Evolutionary conservation across 306 rosid genomes (phyloP), one percentile per base, ranked within the genome.

Genomic region (Amphicarpaea edgeworthii): DNA sequence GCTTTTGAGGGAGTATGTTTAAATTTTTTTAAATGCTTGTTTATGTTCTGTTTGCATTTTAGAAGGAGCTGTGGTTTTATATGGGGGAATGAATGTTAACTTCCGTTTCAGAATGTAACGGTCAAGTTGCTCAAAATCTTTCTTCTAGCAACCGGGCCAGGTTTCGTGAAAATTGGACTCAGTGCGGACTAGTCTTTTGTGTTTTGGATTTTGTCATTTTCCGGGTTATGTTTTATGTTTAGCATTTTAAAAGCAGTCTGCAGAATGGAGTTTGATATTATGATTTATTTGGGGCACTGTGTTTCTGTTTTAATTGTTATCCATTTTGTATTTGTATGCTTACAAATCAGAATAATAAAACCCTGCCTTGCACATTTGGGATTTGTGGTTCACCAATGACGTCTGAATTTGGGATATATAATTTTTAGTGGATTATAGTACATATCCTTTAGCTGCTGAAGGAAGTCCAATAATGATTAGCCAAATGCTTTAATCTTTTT

Each of bases 1-100:
- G 59, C 51, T 59, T 46, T 49, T 23, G 53, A 43, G 77, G 83
- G 85, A 72, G 6, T 81, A 21, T 71, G 37, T 70, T 51, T 70
- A 40, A 54, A 73, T 4, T 21, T 68, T 62, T 57, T 8, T 4
- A 68, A 15, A 10, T 43, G 69, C 64, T 43, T 8, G 75, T 20
- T 7, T 34, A 17, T n/a, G 30, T 28, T 59, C 14, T 76, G 53
- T 65, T 34, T 75, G 55, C 72, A 20, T 47, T 46, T 41, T 8
- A 45, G 28, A 53, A 32, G 70, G 11, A 51, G 53, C 50, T 59
- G 24, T 49, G 41, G 3, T 53, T 63, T 41, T 72, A 58, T 19
- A 12, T 42, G 5, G 57, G 47, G 49, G 14, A 37, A 50, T 65
- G 51, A 28, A 19, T 6, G 74, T 16, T 19, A 62, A 20, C 24